Evolutionary conservation across 2,329 filamentous ascomycete genomes (phyloP).

Genomic region (Trichoderma sp.): DNA sequence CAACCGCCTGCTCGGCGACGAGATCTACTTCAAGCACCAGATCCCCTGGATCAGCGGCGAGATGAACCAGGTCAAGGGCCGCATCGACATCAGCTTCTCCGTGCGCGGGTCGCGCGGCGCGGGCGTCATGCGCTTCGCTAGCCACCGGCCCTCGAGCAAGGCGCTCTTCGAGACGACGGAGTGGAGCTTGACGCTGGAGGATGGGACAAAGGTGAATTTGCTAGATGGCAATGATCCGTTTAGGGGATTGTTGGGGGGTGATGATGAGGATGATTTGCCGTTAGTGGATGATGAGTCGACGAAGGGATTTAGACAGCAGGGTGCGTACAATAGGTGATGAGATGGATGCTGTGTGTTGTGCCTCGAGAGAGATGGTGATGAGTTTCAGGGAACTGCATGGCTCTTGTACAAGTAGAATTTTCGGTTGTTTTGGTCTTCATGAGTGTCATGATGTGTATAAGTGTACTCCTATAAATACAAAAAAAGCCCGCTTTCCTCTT

Average conservation of each 20-base stretch:
- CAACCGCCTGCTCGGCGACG: conserved; percentile 77
- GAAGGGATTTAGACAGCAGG: conserved; percentile 54
- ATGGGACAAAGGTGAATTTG: conserved; percentile 60
- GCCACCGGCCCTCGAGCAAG: conserved; percentile 61
- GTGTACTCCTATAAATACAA: conserved; percentile 40
- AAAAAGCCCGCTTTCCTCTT: conserved; percentile 34
- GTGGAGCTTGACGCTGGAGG: conserved; percentile 75
- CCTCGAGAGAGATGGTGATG: not conserved
- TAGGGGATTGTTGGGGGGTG: conserved; percentile 45
- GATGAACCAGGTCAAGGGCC: conserved; percentile 90
- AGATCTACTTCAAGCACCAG: conserved; percentile 75
- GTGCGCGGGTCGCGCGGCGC: conserved; percentile 74
- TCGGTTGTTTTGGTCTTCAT: conserved; percentile 23
- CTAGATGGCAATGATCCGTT: conserved; percentile 73
- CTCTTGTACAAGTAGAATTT: conserved; percentile 20
- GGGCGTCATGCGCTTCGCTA: conserved; percentile 78
- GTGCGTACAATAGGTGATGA: conserved; percentile 34
- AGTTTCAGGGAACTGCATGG: not conserved
- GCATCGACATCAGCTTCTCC: conserved; percentile 81
- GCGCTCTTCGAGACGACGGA: conserved; percentile 79
- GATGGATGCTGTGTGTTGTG: not conserved
- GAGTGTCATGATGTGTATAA: conserved; percentile 25
- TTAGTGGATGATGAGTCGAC: conserved; percentile 32
- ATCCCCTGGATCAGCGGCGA: conserved; percentile 83
- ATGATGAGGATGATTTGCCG: conserved; percentile 37